A percentile compares a stretch with the other conserved stretches of the same genome.
phyloP scores from a whole-genome alignment of 768 basidiomycete genomes.

The Lactarius pseudohatsudake region DNA sequence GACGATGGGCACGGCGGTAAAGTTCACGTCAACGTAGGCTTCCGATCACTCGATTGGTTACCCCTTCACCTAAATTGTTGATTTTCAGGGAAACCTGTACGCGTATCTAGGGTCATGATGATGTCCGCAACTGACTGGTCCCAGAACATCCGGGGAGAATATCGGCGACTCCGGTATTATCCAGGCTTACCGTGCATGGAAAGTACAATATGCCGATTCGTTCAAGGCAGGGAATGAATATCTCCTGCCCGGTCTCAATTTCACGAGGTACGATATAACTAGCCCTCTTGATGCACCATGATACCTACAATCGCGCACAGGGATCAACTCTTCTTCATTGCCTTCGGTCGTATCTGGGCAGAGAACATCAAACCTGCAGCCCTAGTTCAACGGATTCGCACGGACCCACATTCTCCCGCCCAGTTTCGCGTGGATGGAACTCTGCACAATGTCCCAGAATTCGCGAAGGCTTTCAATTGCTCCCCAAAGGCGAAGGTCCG shows the following conservation, averaged over 20 bases:
- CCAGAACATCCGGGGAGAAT: constrained; percentile 87
- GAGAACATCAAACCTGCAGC: constrained; percentile 75
- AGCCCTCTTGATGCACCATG: not conserved
- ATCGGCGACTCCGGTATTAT: constrained; percentile 85
- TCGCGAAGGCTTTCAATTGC: constrained; percentile 86
- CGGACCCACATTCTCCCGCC: constrained; percentile 86
- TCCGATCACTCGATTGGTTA: constrained; percentile 15
- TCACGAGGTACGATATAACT: constrained; percentile 53
- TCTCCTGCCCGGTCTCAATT: constrained; percentile 77
- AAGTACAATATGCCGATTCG: constrained; percentile 65
- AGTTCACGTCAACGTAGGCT: constrained; percentile 79
- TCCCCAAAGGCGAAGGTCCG: constrained; percentile 70
- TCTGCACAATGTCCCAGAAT: constrained; percentile 82
- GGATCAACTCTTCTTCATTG: constrained; percentile 93
- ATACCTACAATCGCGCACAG: constrained; percentile 39
- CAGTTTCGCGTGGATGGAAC: constrained; percentile 84
- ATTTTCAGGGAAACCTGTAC: constrained; percentile 68
- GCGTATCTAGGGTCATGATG: constrained; percentile 30
- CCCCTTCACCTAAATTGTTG: constrained; percentile 12
- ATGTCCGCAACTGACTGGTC: not conserved
- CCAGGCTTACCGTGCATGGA: constrained; percentile 92
- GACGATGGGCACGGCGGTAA: constrained; percentile 83
- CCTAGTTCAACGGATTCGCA: constrained; percentile 76
- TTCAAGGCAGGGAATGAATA: constrained; percentile 61
- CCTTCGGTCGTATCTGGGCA: constrained; percentile 88